Percentiles rank a stretch among this genome's conserved stretches.
Conservation (phyloP, 768 basidiomycete genomes). For the Leccinum obscurum region DNA sequence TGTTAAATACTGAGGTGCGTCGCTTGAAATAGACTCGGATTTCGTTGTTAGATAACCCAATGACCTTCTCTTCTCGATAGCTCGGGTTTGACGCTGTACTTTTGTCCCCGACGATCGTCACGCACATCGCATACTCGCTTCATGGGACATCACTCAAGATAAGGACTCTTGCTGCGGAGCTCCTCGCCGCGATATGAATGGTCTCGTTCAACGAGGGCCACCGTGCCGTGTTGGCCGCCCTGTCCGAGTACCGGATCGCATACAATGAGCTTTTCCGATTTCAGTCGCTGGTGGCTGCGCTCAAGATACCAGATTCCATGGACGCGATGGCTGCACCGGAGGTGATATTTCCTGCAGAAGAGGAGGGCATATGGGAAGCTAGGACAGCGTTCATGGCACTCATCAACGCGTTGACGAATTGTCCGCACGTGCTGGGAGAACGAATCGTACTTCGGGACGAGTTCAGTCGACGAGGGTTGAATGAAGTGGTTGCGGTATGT, state of each 20-base stretch:
- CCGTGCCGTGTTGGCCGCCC: conserved; percentile 68
- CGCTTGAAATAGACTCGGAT: neutral
- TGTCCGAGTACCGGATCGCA: conserved; percentile 77
- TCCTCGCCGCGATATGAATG: conserved; percentile 83
- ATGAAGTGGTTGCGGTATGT: conserved; percentile 82
- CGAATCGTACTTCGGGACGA: conserved; percentile 81
- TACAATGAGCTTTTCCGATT: conserved; percentile 80
- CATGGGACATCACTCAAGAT: conserved; percentile 66
- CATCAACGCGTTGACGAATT: conserved; percentile 76
- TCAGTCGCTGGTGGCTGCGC: conserved; percentile 64
- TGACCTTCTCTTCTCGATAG: conserved; percentile 37
- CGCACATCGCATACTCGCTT: conserved; percentile 71
- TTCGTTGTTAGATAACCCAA: neutral
- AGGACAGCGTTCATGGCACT: conserved; percentile 74
- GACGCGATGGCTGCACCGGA: conserved; percentile 33
- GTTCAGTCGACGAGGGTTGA: conserved; percentile 75
- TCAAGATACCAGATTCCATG: conserved; percentile 53
- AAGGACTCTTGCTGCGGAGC: conserved; percentile 67
- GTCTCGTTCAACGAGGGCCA: conserved; percentile 71
- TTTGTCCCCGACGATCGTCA: conserved; percentile 60
- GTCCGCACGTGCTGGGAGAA: conserved; percentile 75
- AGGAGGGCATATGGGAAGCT: conserved; percentile 80
- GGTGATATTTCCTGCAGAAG: conserved; percentile 46
- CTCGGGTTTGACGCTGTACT: conserved; percentile 71
- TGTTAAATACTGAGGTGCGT: conserved; percentile 81